phyloP scores from a whole-genome alignment of 1,284 basidiomycete genomes.

The Uromyces viciae-fabae region DNA sequence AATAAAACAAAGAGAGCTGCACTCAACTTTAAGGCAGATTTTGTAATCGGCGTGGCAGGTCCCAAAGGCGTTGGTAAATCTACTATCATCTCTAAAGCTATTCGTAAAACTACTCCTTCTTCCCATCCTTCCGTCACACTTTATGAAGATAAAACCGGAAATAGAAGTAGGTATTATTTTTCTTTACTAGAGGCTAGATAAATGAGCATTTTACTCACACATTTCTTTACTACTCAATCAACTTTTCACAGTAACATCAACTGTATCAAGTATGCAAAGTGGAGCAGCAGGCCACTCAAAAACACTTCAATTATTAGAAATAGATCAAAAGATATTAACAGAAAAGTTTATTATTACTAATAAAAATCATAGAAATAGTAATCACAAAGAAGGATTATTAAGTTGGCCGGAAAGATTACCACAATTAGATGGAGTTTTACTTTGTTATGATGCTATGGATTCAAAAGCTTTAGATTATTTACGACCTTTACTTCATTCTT shows the following conservation, averaged over 20 bases:
- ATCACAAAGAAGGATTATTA: slow-evolving; percentile 48
- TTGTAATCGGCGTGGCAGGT: slow-evolving; percentile 50
- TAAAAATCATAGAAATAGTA: slow-evolving; percentile 41
- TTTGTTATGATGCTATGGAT: slow-evolving; percentile 53
- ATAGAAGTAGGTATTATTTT: slow-evolving; percentile 17
- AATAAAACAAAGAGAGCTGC: slow-evolving; percentile 3
- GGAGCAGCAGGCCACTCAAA: slow-evolving; percentile 30
- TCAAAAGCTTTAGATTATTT: slow-evolving; percentile 47
- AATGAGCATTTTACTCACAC: background rate
- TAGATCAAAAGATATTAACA: slow-evolving; percentile 49
- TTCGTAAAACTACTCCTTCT: slow-evolving; percentile 32
- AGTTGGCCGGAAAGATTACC: slow-evolving; percentile 50
- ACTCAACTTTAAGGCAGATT: slow-evolving; percentile 27
- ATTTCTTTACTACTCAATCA: background rate
- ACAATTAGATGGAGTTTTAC: slow-evolving; percentile 50
- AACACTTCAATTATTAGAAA: slow-evolving; percentile 51
- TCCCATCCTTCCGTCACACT: background rate
- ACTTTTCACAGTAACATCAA: slow-evolving; percentile 46
- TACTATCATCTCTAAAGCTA: slow-evolving; percentile 50
- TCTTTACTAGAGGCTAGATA: background rate
- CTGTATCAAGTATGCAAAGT: slow-evolving; percentile 48
- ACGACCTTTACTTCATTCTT: slow-evolving; percentile 49
- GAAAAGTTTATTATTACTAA: slow-evolving; percentile 31
- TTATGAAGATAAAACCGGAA: background rate
- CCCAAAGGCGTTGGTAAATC: slow-evolving; percentile 52